phyloP scores from a whole-genome alignment of 1,139 yeast genomes.

The Protomyces inundatus region DNA sequence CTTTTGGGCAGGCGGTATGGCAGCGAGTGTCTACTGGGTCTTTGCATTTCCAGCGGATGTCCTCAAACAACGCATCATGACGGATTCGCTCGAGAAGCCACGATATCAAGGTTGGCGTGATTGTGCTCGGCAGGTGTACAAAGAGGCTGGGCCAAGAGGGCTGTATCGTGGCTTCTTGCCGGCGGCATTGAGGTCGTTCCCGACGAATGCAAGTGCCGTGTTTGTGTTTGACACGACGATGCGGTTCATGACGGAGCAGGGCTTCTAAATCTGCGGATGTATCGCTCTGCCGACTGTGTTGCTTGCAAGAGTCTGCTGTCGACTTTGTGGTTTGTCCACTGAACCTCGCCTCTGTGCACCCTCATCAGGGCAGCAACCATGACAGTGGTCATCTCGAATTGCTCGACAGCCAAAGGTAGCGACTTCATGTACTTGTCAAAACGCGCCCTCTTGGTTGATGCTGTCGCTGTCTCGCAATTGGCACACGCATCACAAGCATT shows the following conservation, averaged over 20 bases:
- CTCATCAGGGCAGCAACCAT: too few species aligned
- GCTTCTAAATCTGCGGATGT: neutral
- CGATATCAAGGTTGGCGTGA: conserved; percentile 57
- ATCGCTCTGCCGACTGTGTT: neutral
- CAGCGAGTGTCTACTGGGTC: conserved; percentile 75
- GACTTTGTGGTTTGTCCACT: neutral
- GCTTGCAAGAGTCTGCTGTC: too few species aligned
- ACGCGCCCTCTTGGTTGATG: too few species aligned
- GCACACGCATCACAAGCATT: too few species aligned
- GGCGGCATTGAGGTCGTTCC: conserved; percentile 61
- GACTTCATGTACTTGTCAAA: too few species aligned
- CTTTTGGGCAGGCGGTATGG: conserved; percentile 87
- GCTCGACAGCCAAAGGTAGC: too few species aligned
- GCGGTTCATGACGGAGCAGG: conserved; percentile 40
- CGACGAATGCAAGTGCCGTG: conserved; percentile 89
- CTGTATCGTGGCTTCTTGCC: conserved; percentile 64
- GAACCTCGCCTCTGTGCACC: too few species aligned
- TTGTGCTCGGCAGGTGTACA: conserved; percentile 49
- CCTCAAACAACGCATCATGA: conserved; percentile 79
- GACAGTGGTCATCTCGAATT: too few species aligned
- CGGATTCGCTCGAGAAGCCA: conserved; percentile 68
- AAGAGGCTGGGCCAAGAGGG: conserved; percentile 53
- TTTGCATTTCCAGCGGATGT: conserved; percentile 89
- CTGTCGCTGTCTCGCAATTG: too few species aligned
- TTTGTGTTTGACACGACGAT: conserved; percentile 84